Base-by-base conservation (phyloP, 768 basidiomycete species). In the Phylloporus sp. region DNA sequence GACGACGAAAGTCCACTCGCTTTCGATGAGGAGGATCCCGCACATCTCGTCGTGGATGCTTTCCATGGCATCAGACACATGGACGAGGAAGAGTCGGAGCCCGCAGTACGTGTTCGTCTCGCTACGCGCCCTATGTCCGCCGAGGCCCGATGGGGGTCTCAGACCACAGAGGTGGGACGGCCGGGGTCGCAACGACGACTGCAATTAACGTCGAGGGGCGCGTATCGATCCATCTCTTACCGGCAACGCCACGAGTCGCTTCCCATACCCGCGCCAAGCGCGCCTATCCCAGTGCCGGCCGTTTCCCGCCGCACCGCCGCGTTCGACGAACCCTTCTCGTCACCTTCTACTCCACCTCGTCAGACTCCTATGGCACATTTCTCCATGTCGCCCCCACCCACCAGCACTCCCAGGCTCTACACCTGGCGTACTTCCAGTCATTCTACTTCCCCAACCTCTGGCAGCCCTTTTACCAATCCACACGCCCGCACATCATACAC, bases 321-420 rank as follows among this genome's bases (percentile, higher is more conserved):
- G 5, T 23, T 37, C 26, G 64, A 68, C 15, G 66, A 63, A 14
- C 48, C 29, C 17, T 31, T 52, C 1, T 9, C 45, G 15, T 50
- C 57, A 2, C 66, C 69, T 1, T 57, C 62, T 5, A 70, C 71
- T 6, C 71, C 71, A 0, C 63, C 57, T 2, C 61, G 56, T 38
- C 61, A 62, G 45, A 52, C 55, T 8, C 35, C 63, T 2, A 38
- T 58, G 22, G 29, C 57, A 9, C 57, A 58, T 26, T 11, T 57
- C 7, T 48, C 63, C n/a, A 78, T 80, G 22, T 80, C 80, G 3
- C 77, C 81, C 5, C 69, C 79, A 6, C 78, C 78, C 1, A 64
- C 76, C 6, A 73, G 75, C 41, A 77, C 81, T 1, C 81, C 81
- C 8, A 71, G 77, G 32, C 66, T 81, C 24, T 81, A 82, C 59